Evolutionary conservation across 108 stramenopile genomes (phyloP).

Genomic region (Cyclotella choctawhatcheeana): DNA sequence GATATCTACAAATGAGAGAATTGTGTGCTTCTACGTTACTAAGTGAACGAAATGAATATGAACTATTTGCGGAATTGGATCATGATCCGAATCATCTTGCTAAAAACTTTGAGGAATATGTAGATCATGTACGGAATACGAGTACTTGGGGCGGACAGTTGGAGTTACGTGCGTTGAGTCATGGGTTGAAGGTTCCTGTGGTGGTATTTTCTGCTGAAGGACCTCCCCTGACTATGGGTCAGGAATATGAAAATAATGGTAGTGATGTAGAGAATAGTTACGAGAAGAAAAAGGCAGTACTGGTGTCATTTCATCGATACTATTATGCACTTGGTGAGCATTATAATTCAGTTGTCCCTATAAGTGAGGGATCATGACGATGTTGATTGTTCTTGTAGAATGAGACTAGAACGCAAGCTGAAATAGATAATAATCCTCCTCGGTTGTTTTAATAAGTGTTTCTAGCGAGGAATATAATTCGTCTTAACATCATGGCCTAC

Average conservation of each 20-base stretch:
- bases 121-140: slow-evolving; percentile 72
- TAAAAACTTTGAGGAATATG: slow-evolving; percentile 82
- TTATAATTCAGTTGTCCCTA: slow-evolving; percentile 90
- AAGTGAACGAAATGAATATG: slow-evolving; percentile 76
- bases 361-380: neutral
- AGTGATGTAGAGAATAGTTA: slow-evolving; percentile 30
- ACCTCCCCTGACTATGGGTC: slow-evolving; percentile 58
- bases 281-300: slow-evolving; percentile 58
- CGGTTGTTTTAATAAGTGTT: too few species aligned
- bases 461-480: too few species aligned
- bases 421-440: too few species aligned
- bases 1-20: slow-evolving; percentile 39
- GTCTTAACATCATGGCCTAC: too few species aligned
- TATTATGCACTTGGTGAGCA: slow-evolving; percentile 98
- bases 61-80: slow-evolving; percentile 87
- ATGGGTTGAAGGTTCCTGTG: slow-evolving; percentile 85
- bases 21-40: slow-evolving; percentile 75
- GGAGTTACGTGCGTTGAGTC: slow-evolving; percentile 88
- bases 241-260: slow-evolving; percentile 35
- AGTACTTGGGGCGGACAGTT: slow-evolving; percentile 98
- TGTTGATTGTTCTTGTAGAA: neutral
- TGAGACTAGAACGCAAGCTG: too few species aligned
- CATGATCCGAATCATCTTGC: slow-evolving; percentile 51
- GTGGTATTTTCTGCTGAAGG: slow-evolving; percentile 75
- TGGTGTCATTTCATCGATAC: slow-evolving; percentile 92